phyloP scores from a whole-genome alignment of 2,329 filamentous ascomycete species.

The Scleromitrula shiraiana region DNA sequence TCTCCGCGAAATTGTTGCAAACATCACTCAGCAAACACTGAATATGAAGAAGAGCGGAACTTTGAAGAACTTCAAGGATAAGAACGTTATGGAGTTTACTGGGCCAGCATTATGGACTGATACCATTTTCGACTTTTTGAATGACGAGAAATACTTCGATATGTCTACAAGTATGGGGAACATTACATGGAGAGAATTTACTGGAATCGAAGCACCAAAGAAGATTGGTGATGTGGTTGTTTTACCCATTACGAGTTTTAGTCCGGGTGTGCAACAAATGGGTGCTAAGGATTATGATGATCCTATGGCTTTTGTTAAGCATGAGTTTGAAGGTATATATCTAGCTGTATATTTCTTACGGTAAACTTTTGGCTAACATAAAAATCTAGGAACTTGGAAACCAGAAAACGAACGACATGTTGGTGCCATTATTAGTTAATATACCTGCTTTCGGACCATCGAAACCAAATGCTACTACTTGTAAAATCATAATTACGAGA shows the following conservation, averaged over 20 bases:
- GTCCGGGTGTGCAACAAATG: constrained; percentile 90
- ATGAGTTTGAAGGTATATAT: constrained; percentile 78
- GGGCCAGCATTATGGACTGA: constrained; percentile 95
- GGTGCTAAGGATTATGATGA: constrained; percentile 80
- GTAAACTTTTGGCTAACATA: constrained; percentile 5
- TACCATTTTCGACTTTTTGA: constrained; percentile 84
- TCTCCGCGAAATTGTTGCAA: constrained; percentile 76
- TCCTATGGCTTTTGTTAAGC: constrained; percentile 95
- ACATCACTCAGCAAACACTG: constrained; percentile 77
- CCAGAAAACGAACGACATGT: constrained; percentile 65
- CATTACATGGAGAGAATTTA: constrained; percentile 84
- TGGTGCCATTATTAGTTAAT: constrained; percentile 32
- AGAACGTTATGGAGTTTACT: constrained; percentile 84
- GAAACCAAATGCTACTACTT: neutral
- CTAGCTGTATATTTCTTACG: neutral
- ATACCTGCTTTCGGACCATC: neutral
- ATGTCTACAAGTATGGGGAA: constrained; percentile 58
- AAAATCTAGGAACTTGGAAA: constrained; percentile 60
- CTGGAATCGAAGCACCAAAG: constrained; percentile 72
- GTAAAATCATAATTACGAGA: neutral
- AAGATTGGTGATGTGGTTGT: constrained; percentile 91
- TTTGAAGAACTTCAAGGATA: constrained; percentile 49
- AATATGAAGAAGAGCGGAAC: constrained; percentile 60
- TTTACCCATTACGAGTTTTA: constrained; percentile 94
- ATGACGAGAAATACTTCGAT: constrained; percentile 82